Conservation (phyloP, 768 basidiomycete genomes). For the Strobilomyces dryophilus region DNA sequence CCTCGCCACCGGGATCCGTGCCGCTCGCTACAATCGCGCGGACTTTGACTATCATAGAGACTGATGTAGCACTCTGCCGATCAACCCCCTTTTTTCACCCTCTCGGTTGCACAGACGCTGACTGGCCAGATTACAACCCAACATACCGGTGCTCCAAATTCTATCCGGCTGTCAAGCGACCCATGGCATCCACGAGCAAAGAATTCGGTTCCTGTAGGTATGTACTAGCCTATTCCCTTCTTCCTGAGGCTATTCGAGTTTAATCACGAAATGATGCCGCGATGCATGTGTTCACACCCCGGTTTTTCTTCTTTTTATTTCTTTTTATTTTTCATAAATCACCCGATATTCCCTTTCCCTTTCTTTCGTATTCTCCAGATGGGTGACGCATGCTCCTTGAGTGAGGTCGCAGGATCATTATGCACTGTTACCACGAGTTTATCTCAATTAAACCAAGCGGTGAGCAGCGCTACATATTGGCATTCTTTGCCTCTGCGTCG, state of each 20-base stretch:
- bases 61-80: conserved; percentile 24
- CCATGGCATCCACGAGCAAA: conserved; percentile 10
- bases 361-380: conserved; percentile 9
- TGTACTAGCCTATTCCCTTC: conserved; percentile 17
- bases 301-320: conserved; percentile 5
- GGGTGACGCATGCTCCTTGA: conserved; percentile 21
- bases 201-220: conserved; percentile 21
- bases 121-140: conserved; percentile 10
- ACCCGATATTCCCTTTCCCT: not conserved
- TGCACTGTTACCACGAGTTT: conserved; percentile 27
- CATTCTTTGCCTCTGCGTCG: conserved; percentile 11
- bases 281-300: conserved; percentile 19
- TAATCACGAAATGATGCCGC: conserved; percentile 18
- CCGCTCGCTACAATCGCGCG: conserved; percentile 25
- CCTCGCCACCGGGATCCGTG: conserved; percentile 28
- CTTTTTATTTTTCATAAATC: not conserved
- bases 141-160: conserved; percentile 2
- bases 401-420: conserved; percentile 23
- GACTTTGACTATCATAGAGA: conserved; percentile 16
- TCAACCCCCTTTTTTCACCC: conserved; percentile 16
- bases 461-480: conserved; percentile 6
- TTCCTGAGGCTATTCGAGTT: conserved; percentile 15
- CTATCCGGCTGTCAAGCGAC: conserved; percentile 5
- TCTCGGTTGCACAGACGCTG: conserved; percentile 9
- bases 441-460: conserved; percentile 22